These are phyloP conservation scores for Backusella morwellensis DNA, from an alignment of 192 early-diverging fungal species.

Conservation along the genomic window DNA sequence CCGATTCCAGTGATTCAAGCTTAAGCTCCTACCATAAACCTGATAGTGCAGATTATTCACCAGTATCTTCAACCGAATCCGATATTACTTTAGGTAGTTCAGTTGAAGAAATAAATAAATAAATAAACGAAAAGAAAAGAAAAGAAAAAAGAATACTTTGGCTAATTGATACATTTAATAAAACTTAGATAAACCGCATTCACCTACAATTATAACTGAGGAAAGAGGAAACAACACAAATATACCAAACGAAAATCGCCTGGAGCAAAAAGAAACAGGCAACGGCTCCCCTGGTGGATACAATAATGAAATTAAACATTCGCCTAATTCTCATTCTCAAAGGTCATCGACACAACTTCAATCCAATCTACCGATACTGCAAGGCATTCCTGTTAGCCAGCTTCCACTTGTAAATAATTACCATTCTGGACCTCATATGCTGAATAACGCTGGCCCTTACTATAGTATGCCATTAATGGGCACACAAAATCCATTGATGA, in stretches of 20 bases:
- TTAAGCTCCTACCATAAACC: neutral
- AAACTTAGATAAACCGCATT: neutral
- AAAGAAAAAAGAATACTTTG: neutral
- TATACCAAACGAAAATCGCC: neutral
- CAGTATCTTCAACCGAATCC: neutral
- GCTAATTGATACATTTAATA: neutral
- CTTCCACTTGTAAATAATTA: neutral
- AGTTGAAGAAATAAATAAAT: neutral
- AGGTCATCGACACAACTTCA: neutral
- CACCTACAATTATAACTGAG: neutral
- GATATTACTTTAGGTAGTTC: neutral
- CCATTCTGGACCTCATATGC: neutral
- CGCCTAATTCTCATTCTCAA: neutral
- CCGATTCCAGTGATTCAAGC: neutral
- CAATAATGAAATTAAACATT: neutral
- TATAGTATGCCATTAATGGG: neutral
- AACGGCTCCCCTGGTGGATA: neutral
- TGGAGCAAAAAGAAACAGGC: neutral
- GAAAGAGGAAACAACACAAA: neutral
- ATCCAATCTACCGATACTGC: neutral
- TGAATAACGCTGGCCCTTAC: neutral
- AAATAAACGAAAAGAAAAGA: too few species aligned
- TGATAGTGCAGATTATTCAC: neutral
- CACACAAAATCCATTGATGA: neutral
- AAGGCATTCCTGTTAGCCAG: neutral